These are phyloP conservation scores for Chlorella sp. DNA, from an alignment of 139 green algal genomes.

Conservation along the genomic window DNA sequence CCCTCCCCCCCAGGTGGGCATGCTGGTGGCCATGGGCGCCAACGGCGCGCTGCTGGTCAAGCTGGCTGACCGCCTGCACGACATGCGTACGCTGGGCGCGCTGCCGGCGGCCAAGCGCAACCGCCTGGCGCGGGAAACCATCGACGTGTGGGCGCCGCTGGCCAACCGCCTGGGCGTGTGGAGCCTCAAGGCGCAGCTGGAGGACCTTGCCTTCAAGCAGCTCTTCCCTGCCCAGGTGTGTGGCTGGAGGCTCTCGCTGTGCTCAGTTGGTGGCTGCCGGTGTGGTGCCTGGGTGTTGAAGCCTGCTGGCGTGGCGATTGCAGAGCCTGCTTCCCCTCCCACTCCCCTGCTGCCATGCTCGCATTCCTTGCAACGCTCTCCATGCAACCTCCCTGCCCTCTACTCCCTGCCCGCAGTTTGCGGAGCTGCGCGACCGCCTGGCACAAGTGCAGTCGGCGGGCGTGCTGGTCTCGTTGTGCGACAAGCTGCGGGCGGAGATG, in stretches of 20 bases:
- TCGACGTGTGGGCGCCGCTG: slow-evolving; percentile 87
- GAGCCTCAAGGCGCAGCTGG: slow-evolving; percentile 91
- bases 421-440: slow-evolving; percentile 32
- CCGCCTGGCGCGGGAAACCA: slow-evolving; percentile 68
- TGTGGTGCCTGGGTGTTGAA: too few species aligned
- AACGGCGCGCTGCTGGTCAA: slow-evolving; percentile 82
- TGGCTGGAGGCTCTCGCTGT: too few species aligned
- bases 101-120: slow-evolving; percentile 56
- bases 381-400: too few species aligned
- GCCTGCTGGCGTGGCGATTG: too few species aligned
- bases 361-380: too few species aligned
- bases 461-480: slow-evolving; percentile 26
- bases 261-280: too few species aligned
- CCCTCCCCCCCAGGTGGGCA: slow-evolving; percentile 21
- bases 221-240: slow-evolving; percentile 61
- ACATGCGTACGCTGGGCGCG: slow-evolving; percentile 73
- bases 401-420: slow-evolving; percentile 11
- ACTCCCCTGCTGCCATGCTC: too few species aligned
- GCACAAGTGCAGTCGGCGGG: slow-evolving; percentile 30
- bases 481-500: slow-evolving; percentile 55
- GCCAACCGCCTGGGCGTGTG: slow-evolving; percentile 93
- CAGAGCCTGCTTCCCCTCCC: too few species aligned
- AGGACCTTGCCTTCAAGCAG: slow-evolving; percentile 88
- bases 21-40: slow-evolving; percentile 82
- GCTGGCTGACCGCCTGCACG: slow-evolving; percentile 84